Conservation (phyloP, 306 rosid species). For the Boehmeria nivea region DNA sequence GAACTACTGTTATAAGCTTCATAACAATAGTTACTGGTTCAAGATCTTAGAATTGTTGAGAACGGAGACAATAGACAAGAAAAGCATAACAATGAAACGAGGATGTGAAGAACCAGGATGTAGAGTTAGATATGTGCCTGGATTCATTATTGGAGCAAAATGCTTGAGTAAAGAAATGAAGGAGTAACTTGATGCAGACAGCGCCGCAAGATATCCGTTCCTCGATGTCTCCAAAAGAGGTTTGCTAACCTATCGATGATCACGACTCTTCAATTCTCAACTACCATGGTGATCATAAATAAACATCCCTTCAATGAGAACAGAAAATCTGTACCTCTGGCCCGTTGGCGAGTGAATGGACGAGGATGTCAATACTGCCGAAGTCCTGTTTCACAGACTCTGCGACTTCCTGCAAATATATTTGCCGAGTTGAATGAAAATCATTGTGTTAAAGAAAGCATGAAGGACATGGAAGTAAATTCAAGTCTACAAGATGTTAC, state of each 20-base stretch:
- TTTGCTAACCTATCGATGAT: conserved; percentile 57
- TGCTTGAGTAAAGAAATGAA: conserved; percentile 81
- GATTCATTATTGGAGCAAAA: conserved; percentile 81
- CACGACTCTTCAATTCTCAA: neutral
- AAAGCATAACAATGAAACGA: neutral
- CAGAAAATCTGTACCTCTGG: conserved; percentile 62
- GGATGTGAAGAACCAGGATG: neutral
- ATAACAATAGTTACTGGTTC: neutral
- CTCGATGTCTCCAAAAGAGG: conserved; percentile 95
- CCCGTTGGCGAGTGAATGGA: conserved; percentile 98
- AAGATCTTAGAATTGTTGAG: neutral
- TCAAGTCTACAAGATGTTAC: conserved; percentile 25
- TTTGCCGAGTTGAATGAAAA: neutral
- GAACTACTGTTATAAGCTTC: conserved; percentile 2
- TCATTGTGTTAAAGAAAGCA: too few species aligned
- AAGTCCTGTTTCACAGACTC: conserved; percentile 83
- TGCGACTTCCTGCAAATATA: conserved; percentile 69
- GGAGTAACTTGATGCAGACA: conserved; percentile 96
- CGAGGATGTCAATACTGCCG: conserved; percentile 93
- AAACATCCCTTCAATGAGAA: neutral
- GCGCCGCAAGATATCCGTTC: conserved; percentile 92
- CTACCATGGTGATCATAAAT: neutral
- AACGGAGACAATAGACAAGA: neutral
- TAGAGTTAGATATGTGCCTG: conserved; percentile 43
- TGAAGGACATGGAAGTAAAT: too few species aligned